Evolutionary conservation across 768 basidiomycete genomes (phyloP).

Genomic region (Jaapia argillacea): DNA sequence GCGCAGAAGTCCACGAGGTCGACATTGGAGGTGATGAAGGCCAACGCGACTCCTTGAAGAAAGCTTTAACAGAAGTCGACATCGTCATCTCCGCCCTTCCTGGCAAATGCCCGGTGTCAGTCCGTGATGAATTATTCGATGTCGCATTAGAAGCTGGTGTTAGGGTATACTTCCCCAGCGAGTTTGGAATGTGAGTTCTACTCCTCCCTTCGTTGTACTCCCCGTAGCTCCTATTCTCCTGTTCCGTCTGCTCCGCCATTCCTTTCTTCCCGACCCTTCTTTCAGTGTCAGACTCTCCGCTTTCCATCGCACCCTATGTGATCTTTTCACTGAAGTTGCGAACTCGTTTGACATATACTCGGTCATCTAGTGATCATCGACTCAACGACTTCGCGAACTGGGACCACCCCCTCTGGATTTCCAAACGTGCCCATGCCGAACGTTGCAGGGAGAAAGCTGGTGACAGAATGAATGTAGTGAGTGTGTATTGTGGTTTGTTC

Average conservation of each 20-base stretch:
- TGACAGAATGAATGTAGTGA: slow-evolving; percentile 11
- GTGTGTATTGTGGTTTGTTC: slow-evolving; percentile 10
- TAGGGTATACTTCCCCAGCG: slow-evolving; percentile 12
- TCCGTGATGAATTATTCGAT: no score
- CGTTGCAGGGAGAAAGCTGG: slow-evolving; percentile 1
- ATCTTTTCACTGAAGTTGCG: no score
- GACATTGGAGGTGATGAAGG: slow-evolving; percentile 1
- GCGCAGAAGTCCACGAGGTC: slow-evolving; percentile 9
- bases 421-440: slow-evolving; percentile 4
- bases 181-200: slow-evolving; percentile 10
- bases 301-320: no score
- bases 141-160: slow-evolving; percentile 7
- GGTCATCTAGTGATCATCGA: slow-evolving; percentile 8
- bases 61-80: slow-evolving; percentile 12
- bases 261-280: no score
- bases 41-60: no score
- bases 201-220: neutral
- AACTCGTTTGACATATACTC: no score
- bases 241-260: no score
- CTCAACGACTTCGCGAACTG: slow-evolving; percentile 10
- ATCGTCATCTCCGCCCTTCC: slow-evolving; percentile 13
- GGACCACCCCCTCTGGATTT: slow-evolving; percentile 6
- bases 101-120: no score
- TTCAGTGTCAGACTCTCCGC: no score
- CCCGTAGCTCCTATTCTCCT: no score